phyloP scores from a whole-genome alignment of 108 stramenopile genomes.

The Cyclostephanos tholiformis region DNA sequence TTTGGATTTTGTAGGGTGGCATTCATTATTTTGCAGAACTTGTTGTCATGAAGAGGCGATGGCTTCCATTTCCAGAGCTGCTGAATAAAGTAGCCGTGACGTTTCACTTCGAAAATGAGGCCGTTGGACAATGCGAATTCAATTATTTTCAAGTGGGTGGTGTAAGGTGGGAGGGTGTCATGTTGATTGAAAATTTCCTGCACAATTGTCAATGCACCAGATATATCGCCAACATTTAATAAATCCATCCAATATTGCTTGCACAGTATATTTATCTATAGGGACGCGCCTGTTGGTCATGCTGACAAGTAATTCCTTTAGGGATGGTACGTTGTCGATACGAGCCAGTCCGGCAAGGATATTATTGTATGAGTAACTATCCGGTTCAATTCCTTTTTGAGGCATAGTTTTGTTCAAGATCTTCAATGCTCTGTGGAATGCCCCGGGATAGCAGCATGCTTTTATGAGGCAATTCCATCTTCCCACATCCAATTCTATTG shows the following conservation, averaged over 20 bases:
- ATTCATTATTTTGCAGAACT: constrained; percentile 57
- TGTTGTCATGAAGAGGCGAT: constrained; percentile 60
- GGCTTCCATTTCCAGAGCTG: constrained; percentile 84
- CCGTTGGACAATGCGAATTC: constrained; percentile 75
- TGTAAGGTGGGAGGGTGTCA: constrained; percentile 78
- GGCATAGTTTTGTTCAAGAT: constrained; percentile 79
- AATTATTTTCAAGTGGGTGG: constrained; percentile 83
- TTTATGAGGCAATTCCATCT: constrained; percentile 77
- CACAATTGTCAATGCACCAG: constrained; percentile 52
- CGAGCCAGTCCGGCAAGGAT: constrained; percentile 70
- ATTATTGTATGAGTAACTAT: constrained; percentile 71
- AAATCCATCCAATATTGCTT: constrained; percentile 74
- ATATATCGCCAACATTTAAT: constrained; percentile 77
- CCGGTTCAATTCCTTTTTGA: constrained; percentile 61
- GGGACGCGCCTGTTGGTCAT: constrained; percentile 67
- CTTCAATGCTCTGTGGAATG: constrained; percentile 80
- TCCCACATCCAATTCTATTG: constrained; percentile 66
- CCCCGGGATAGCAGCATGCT: constrained; percentile 81
- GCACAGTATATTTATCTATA: constrained; percentile 66
- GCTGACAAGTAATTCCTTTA: constrained; percentile 64
- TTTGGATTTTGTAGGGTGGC: constrained; percentile 70
- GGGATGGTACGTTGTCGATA: constrained; percentile 56
- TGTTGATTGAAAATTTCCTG: constrained; percentile 88
- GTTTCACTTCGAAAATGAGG: constrained; percentile 78
- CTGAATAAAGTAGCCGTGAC: constrained; percentile 84